A percentile compares a stretch with the other conserved stretches of the same genome.
Evolutionary conservation across 148 eudicot genomes (phyloP).

Genomic region (Chenopodium formosanum): DNA sequence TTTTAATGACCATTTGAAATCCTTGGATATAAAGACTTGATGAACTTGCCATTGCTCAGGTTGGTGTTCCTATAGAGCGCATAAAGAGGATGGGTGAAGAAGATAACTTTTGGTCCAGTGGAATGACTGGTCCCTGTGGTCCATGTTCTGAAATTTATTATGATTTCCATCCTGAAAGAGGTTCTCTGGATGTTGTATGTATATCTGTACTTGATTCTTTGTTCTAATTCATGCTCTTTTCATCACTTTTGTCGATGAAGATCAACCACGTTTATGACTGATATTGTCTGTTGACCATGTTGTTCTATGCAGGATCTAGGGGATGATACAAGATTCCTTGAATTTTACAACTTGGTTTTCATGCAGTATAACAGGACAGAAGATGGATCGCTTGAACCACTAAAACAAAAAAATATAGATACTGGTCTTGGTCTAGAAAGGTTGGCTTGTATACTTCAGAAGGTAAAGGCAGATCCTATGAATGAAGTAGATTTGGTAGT

Average conservation of each 20-base stretch:
- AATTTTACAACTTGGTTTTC: constrained; percentile 97
- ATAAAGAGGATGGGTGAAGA: constrained; percentile 90
- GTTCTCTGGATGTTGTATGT: constrained; percentile 71
- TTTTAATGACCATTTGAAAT: background rate
- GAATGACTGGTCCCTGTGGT: constrained; percentile 96
- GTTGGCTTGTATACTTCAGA: constrained; percentile 93
- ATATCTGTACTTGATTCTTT: constrained; percentile 14
- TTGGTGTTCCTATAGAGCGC: constrained; percentile 78
- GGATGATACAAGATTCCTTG: constrained; percentile 92
- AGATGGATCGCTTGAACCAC: constrained; percentile 86
- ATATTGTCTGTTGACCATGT: background rate
- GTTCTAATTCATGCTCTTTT: constrained; percentile 11
- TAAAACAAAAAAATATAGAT: constrained; percentile 91
- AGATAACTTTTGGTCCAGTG: constrained; percentile 98
- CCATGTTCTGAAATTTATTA: constrained; percentile 97
- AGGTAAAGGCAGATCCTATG: constrained; percentile 39
- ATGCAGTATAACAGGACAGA: constrained; percentile 89
- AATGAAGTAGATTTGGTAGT: constrained; percentile 7
- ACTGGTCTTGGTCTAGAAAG: constrained; percentile 97
- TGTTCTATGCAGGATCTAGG: constrained; percentile 68
- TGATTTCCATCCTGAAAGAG: constrained; percentile 95
- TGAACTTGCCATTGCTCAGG: constrained; percentile 40
- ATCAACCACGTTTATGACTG: background rate
- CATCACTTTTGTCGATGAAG: background rate
- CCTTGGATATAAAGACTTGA: background rate